Conservation (phyloP, 169 alveolate species). For the Cryptosporidium viatorum region DNA sequence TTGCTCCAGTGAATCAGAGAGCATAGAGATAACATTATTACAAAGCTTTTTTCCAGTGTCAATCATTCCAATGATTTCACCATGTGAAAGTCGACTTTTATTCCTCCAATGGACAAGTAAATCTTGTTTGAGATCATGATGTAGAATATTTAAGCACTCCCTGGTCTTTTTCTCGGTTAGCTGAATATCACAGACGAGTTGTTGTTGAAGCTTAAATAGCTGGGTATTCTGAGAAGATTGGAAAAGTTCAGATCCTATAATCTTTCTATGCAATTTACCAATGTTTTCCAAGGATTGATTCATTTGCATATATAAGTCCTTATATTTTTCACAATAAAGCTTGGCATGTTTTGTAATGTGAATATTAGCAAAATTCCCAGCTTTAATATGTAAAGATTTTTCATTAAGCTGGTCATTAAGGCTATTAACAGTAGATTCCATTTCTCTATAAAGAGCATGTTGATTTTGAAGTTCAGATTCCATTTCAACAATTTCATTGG, state of each 20-base stretch:
- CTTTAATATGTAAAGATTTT: conserved; percentile 23
- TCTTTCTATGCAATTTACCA: conserved; percentile 47
- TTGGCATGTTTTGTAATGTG: conserved; percentile 44
- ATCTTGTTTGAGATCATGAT: conserved; percentile 30
- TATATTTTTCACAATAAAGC: conserved; percentile 42
- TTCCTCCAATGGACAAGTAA: conserved; percentile 24
- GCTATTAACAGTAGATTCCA: conserved; percentile 6
- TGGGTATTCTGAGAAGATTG: conserved; percentile 20
- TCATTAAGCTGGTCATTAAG: conserved; percentile 42
- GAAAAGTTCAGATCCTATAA: conserved; percentile 31
- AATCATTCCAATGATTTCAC: conserved; percentile 25
- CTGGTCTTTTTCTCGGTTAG: background rate
- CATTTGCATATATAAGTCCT: conserved; percentile 23
- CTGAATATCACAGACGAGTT: conserved; percentile 2
- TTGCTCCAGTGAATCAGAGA: conserved; percentile 37
- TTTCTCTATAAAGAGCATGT: conserved; percentile 9
- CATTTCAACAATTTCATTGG: conserved; percentile 55
- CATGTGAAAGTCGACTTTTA: conserved; percentile 24
- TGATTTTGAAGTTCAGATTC: conserved; percentile 67
- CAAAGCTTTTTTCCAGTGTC: conserved; percentile 57
- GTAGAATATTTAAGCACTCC: conserved; percentile 1
- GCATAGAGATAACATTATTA: conserved; percentile 7
- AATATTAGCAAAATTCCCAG: conserved; percentile 52
- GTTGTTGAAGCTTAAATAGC: conserved; percentile 20
- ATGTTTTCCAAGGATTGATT: conserved; percentile 32